These are phyloP conservation scores for Aspergillus aculeatus DNA, from an alignment of 2,329 filamentous ascomycete species.

Conservation along the genomic window DNA sequence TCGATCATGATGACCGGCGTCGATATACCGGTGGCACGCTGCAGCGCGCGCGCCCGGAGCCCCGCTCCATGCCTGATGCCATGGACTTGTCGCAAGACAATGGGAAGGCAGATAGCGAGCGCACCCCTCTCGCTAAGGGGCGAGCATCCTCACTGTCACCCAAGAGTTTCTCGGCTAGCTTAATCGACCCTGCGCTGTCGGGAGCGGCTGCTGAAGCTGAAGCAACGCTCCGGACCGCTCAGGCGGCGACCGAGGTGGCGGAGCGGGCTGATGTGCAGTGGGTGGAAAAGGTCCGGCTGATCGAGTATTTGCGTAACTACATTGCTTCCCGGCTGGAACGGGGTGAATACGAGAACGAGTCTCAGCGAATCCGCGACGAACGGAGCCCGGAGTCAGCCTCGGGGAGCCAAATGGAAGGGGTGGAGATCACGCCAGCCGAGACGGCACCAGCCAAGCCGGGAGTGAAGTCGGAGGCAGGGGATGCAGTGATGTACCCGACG, in stretches of 20 bases:
- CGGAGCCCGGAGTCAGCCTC: conserved; percentile 21
- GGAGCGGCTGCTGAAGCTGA: conserved; percentile 32
- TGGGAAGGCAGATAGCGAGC: conserved; percentile 30
- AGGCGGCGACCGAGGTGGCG: conserved; percentile 41
- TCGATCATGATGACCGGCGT: conserved; percentile 60
- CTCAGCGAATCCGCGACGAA: conserved; percentile 8
- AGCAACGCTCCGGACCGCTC: conserved; percentile 35
- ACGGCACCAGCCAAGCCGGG: conserved; percentile 18
- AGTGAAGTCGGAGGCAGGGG: conserved; percentile 25
- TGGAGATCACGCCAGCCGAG: conserved; percentile 37
- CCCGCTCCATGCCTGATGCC: conserved; percentile 29
- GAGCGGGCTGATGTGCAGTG: conserved; percentile 53
- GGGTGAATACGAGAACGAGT: conserved; percentile 47
- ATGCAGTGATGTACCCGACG: conserved; percentile 34
- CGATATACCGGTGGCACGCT: conserved; percentile 62
- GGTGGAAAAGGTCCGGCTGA: conserved; percentile 64
- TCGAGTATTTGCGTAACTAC: conserved; percentile 59
- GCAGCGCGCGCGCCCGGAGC: conserved; percentile 52
- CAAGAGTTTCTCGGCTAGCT: conserved; percentile 34
- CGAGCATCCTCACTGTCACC: conserved; percentile 18
- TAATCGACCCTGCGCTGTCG: conserved; percentile 46
- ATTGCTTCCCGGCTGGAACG: conserved; percentile 56
- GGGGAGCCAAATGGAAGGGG: conserved; percentile 31
- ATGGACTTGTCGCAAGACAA: conserved; percentile 39
- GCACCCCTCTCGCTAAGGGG: conserved; percentile 35